Percentiles rank a stretch among this genome's conserved stretches.
phyloP scores from a whole-genome alignment of 352 stramenopile species.

The Phytophthora hibernalis region DNA sequence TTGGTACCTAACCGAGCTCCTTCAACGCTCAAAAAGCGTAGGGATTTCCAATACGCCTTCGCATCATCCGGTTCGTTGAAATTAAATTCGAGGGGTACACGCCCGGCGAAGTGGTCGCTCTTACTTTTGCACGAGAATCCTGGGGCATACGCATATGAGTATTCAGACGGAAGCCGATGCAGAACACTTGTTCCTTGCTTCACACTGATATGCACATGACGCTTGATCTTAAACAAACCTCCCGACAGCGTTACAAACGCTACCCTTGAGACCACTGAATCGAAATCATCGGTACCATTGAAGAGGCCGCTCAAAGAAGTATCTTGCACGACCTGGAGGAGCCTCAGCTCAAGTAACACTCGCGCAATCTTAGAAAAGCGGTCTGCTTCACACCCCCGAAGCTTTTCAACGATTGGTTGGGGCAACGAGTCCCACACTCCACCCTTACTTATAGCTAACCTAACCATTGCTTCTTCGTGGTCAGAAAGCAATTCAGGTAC shows the following conservation, averaged over 20 bases:
- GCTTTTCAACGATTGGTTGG: constrained; percentile 52
- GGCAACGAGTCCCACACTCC: constrained; percentile 60
- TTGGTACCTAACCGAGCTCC: constrained; percentile 58
- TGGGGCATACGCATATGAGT: constrained; percentile 72
- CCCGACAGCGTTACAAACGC: constrained; percentile 78
- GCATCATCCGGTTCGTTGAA: constrained; percentile 49
- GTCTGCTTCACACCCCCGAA: constrained; percentile 74
- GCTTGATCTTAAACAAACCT: constrained; percentile 66
- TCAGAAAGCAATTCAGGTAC: constrained; percentile 70
- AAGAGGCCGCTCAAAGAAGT: constrained; percentile 68
- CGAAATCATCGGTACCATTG: constrained; percentile 69
- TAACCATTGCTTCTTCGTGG: constrained; percentile 63
- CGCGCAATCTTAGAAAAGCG: constrained; percentile 75
- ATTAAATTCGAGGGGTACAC: constrained; percentile 62
- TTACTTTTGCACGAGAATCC: constrained; percentile 62
- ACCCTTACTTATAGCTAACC: constrained; percentile 46
- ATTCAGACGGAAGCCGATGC: constrained; percentile 53
- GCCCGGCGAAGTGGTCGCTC: constrained; percentile 60
- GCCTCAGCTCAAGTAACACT: constrained; percentile 71
- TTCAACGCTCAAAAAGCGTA: constrained; percentile 78
- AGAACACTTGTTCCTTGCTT: constrained; percentile 66
- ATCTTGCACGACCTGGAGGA: constrained; percentile 65
- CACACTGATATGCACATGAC: constrained; percentile 55
- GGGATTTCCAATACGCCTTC: constrained; percentile 76
- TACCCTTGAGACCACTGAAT: constrained; percentile 78